Conservation (phyloP, 2,329 filamentous ascomycete genomes). For the Hypoxylon rubiginosum region DNA sequence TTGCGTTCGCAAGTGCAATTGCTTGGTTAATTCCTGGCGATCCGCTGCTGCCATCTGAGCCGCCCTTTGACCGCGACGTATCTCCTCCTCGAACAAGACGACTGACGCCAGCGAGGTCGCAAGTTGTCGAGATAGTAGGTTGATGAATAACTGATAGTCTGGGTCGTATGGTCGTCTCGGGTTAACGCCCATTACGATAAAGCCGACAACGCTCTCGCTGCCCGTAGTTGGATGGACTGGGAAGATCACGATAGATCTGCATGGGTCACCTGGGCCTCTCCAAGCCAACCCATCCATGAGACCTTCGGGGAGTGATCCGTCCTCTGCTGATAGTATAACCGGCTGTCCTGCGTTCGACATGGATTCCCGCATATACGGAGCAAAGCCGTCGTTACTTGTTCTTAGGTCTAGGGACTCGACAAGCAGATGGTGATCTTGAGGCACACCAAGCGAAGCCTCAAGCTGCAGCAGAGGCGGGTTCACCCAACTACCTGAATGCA, state of each 20-base stretch:
- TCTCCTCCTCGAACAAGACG: constrained; percentile 86
- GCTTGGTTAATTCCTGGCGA: constrained; percentile 81
- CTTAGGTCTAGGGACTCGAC: constrained; percentile 76
- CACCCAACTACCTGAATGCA: constrained; percentile 75
- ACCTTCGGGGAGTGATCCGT: constrained; percentile 73
- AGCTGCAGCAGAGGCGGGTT: constrained; percentile 75
- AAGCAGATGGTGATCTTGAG: constrained; percentile 72
- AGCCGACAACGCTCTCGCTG: constrained; percentile 79
- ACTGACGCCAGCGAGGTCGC: constrained; percentile 86
- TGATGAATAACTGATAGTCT: constrained; percentile 83
- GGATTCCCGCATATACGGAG: constrained; percentile 81
- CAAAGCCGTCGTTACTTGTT: constrained; percentile 78
- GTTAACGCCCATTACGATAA: constrained; percentile 83
- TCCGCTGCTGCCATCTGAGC: constrained; percentile 82
- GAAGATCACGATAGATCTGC: constrained; percentile 79
- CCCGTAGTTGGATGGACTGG: constrained; percentile 82
- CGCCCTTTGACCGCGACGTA: constrained; percentile 78
- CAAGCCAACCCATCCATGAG: constrained; percentile 77
- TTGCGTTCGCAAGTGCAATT: constrained; percentile 75
- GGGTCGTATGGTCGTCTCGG: constrained; percentile 83
- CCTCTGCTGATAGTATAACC: constrained; percentile 75
- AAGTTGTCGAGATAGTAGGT: constrained; percentile 79
- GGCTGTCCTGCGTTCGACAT: constrained; percentile 75
- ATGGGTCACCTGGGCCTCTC: constrained; percentile 79
- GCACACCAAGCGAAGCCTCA: constrained; percentile 79